Percentiles rank a stretch among this genome's conserved stretches.
phyloP scores from a whole-genome alignment of 805 yeast genomes.

The Zygosaccharomyces bailii region DNA sequence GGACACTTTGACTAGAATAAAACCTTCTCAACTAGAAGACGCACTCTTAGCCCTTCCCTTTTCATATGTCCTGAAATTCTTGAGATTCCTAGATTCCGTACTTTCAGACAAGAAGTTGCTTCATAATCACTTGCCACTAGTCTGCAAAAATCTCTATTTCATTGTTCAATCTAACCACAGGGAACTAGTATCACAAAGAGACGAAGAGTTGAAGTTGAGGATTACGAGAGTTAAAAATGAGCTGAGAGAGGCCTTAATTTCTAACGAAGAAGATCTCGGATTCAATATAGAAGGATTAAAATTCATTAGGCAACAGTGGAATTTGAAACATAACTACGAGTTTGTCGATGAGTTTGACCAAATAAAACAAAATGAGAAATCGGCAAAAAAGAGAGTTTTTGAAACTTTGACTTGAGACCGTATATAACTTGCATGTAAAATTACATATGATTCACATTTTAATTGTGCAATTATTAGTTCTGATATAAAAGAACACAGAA shows the following conservation, averaged over 20 bases:
- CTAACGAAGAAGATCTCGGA: slow-evolving; percentile 62
- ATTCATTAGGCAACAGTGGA: slow-evolving; percentile 75
- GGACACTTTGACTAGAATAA: slow-evolving; percentile 65
- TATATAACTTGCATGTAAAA: not conserved
- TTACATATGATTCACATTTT: too few relatives aligned
- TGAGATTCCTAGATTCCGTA: slow-evolving; percentile 75
- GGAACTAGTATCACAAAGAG: slow-evolving; percentile 71
- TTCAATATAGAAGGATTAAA: slow-evolving; percentile 80
- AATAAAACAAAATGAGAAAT: slow-evolving; percentile 48
- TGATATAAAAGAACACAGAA: too few relatives aligned
- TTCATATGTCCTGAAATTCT: slow-evolving; percentile 67
- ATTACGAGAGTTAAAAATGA: slow-evolving; percentile 59
- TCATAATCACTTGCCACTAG: slow-evolving; percentile 53
- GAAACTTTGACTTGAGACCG: slow-evolving; percentile 43
- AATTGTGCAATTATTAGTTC: too few relatives aligned
- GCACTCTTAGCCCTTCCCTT: slow-evolving; percentile 89
- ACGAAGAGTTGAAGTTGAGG: slow-evolving; percentile 59
- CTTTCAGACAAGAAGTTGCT: slow-evolving; percentile 48
- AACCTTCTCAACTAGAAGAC: slow-evolving; percentile 85
- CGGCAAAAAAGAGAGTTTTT: slow-evolving; percentile 69
- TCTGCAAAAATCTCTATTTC: slow-evolving; percentile 75
- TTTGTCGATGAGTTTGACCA: slow-evolving; percentile 68
- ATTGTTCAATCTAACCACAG: slow-evolving; percentile 68
- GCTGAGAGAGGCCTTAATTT: slow-evolving; percentile 53
- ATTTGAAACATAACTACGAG: slow-evolving; percentile 64